A percentile compares a stretch with the other conserved stretches of the same genome.
phyloP scores from a whole-genome alignment of 2,329 filamentous ascomycete species.

The Sarocladium strictum region DNA sequence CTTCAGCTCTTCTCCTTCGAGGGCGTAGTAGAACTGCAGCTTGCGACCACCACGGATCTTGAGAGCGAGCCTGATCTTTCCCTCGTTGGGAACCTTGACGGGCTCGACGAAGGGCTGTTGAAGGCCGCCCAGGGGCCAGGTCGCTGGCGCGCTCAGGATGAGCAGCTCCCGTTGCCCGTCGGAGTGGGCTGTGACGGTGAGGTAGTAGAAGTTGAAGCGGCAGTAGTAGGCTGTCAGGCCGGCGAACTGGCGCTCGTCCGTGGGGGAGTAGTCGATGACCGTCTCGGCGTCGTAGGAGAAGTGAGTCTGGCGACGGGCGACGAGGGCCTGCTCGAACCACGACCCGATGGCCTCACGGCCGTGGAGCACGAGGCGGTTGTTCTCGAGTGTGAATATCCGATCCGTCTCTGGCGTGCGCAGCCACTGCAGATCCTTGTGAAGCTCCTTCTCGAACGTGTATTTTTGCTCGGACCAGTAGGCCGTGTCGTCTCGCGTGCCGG shows the following conservation, averaged over 20 bases:
- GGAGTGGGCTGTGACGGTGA: constrained; percentile 50
- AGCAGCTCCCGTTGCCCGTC: constrained; percentile 53
- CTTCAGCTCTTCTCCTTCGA: constrained; percentile 38
- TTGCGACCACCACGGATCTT: constrained; percentile 39
- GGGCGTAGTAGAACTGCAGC: constrained; percentile 52
- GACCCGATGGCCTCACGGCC: constrained; percentile 49
- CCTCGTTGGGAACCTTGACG: constrained; percentile 44
- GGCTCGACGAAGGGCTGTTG: constrained; percentile 34
- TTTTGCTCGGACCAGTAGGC: constrained; percentile 42
- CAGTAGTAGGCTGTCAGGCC: constrained; percentile 58
- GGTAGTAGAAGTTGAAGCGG: constrained; percentile 60
- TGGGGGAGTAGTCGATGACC: constrained; percentile 43
- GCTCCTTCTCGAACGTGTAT: constrained; percentile 39
- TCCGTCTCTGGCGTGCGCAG: constrained; percentile 49
- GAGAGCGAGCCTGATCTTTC: constrained; percentile 47
- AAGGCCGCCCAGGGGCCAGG: constrained; percentile 47
- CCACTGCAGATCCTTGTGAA: constrained; percentile 52
- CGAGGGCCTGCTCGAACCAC: constrained; percentile 53
- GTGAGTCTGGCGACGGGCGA: constrained; percentile 49
- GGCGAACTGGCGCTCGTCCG: constrained; percentile 55
- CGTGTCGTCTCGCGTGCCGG: constrained; percentile 38
- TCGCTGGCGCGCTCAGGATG: constrained; percentile 49
- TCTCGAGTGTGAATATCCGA: constrained; percentile 39
- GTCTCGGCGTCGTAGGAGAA: constrained; percentile 59
- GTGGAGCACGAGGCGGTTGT: constrained; percentile 36